Conservation (phyloP, 768 basidiomycete genomes). For the Cyathus striatus region DNA sequence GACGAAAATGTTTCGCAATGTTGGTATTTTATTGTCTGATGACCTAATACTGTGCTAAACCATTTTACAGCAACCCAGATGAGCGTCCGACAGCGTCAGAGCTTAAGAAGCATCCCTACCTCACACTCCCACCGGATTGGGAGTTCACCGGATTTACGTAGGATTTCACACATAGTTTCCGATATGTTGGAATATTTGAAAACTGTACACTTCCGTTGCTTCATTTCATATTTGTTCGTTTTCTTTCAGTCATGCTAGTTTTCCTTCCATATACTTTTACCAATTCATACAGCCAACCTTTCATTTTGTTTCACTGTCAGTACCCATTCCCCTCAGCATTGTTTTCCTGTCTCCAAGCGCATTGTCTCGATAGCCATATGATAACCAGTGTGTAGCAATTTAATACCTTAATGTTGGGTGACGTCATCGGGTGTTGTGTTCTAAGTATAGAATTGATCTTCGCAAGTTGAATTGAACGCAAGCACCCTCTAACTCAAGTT, state of each 20-base stretch:
- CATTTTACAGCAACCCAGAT: conserved; percentile 61
- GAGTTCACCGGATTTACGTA: conserved; percentile 62
- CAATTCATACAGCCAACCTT: no score
- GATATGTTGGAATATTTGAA: conserved; percentile 10
- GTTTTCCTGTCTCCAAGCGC: conserved; percentile 4
- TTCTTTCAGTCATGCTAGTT: no score
- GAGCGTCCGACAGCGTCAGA: conserved; percentile 78
- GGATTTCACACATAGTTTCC: not conserved
- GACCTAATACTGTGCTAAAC: conserved; percentile 4
- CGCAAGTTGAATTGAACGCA: not conserved
- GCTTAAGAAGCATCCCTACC: conserved; percentile 75
- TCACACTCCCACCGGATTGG: conserved; percentile 70
- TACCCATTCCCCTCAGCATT: conserved; percentile 7
- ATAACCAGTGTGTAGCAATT: conserved; percentile 35
- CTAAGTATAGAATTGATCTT: not conserved
- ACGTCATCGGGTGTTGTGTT: conserved; percentile 16
- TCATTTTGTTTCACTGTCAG: conserved; percentile 11
- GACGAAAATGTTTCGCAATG: conserved; percentile 87
- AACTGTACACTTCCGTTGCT: not conserved
- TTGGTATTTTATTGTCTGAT: conserved; percentile 29
- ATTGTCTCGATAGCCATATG: conserved; percentile 26
- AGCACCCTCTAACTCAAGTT: not conserved
- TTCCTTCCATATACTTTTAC: not conserved
- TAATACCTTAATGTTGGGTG: conserved; percentile 30
- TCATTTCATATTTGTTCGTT: no score